Base-by-base conservation (phyloP, 2,329 filamentous ascomycete species). In the Pseudonectria buxi region DNA sequence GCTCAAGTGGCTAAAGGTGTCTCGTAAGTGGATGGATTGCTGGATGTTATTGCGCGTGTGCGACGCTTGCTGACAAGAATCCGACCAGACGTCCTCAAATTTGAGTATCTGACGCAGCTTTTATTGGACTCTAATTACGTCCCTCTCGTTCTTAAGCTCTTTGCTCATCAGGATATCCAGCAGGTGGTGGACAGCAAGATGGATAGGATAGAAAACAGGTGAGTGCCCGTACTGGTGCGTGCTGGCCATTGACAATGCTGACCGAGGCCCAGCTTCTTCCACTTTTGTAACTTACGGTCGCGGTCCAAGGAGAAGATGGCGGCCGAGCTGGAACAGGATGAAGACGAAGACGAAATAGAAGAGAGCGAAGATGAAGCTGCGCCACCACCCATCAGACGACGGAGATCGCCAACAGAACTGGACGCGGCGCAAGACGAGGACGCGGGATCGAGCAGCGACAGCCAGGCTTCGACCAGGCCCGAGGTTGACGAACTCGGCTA, bases 41-140 rank as follows among this genome's bases (percentile, higher is more conserved):
- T 24, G 6, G 18, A 9, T 4, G 13, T 15, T n/a, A n/a, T n/a
- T n/a, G n/a, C n/a, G n/a, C n/a, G 9, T 11, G 11, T 26, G 11
- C 24, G 14, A 7, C 13, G 13, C n/a, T 24, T 30, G 28, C 45
- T 58, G 31, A 56, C 34, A 16, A 14, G 11, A 16, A 13, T 36
- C 32, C 4, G 28, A 28, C n/a, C 43, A 94, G 87, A 98, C 57
- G 76, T 96, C 18, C 68, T 98, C 46, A 95, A 95, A 57, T 95
- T 92, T 49, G 92, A 98, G 62, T 96, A 95, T 54, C 68, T 98
- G 54, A 90, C 88, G 1, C 92, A 98, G 55, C 74, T 98, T 3
- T 68, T 98, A 10, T 73, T 98, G 18, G 92, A 98, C 61, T 92
- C 87, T 4, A 96, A 95, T 58, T 98, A 95, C 58, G 72, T 98